Percentiles rank a stretch among this genome's conserved stretches.
phyloP scores from a whole-genome alignment of 2,329 filamentous ascomycete species.

The Xylariales sp. region DNA sequence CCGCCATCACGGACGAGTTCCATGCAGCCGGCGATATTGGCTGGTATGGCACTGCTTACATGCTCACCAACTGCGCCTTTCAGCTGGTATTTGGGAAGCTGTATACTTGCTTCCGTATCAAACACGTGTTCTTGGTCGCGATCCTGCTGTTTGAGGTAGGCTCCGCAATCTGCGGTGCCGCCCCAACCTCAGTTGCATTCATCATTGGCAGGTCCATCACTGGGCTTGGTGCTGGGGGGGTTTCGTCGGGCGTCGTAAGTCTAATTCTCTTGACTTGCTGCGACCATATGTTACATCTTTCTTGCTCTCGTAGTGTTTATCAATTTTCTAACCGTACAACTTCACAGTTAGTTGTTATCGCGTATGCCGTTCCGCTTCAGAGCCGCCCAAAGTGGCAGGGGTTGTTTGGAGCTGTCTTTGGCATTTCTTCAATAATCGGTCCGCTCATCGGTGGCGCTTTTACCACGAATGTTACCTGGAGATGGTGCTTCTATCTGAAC shows the following conservation, averaged over 20 bases:
- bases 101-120: constrained; percentile 38
- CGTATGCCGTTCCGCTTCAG: constrained; percentile 5
- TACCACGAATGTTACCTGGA: constrained; percentile 1
- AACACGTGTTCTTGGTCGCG: constrained; percentile 9
- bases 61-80: constrained; percentile 41
- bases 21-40: constrained; percentile 47
- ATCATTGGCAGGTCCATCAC: constrained; percentile 9
- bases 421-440: constrained; percentile 2
- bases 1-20: constrained; percentile 51
- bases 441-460: constrained; percentile 6
- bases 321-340: too few relatives aligned
- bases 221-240: constrained; percentile 5
- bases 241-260: constrained; percentile 6
- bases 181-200: neutral
- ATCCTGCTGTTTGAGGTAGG: constrained; percentile 22
- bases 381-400: constrained; percentile 7
- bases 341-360: too few relatives aligned
- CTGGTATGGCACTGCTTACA: constrained; percentile 57
- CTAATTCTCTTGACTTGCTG: too few relatives aligned
- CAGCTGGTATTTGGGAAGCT: constrained; percentile 43
- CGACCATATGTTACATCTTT: too few relatives aligned
- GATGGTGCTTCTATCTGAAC: constrained; percentile 2
- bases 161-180: neutral
- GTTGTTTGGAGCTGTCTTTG: constrained; percentile 4
- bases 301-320: too few relatives aligned